These are phyloP conservation scores for Syzygium aromaticum DNA, from an alignment of 345 rosid species.

Conservation along the genomic window DNA sequence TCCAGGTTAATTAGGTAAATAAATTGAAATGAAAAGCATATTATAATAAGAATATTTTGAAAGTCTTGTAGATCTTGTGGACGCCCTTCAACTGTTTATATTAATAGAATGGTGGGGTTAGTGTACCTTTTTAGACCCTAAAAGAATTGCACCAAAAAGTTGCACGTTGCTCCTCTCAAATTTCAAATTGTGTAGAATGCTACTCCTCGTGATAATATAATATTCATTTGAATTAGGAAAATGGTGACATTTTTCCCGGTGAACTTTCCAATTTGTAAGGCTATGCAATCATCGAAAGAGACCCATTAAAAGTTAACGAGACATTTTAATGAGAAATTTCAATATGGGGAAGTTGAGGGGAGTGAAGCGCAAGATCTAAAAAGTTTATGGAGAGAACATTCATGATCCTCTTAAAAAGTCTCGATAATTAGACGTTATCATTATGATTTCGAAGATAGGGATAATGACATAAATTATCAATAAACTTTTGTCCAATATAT, in stretches of 20 bases:
- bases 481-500: fast-evolving
- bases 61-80: neutral
- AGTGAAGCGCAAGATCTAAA: neutral
- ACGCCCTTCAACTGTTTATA: neutral
- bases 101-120: neutral
- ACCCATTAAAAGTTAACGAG: no score
- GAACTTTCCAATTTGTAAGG: neutral
- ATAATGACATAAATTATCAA: neutral
- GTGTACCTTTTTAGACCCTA: neutral
- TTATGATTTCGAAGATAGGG: neutral
- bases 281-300: no score
- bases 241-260: neutral
- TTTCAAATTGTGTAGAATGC: neutral
- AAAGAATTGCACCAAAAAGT: neutral
- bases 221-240: neutral
- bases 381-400: neutral
- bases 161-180: neutral
- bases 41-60: neutral
- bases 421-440: neutral
- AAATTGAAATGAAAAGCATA: neutral
- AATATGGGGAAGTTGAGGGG: neutral
- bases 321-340: neutral
- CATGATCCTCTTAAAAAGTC: neutral
- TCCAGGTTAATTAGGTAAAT: neutral
- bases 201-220: neutral